Percentiles rank a stretch among this genome's conserved stretches.
Conservation (phyloP, 441 rosid genomes). For the Populus trichocarpa region DNA sequence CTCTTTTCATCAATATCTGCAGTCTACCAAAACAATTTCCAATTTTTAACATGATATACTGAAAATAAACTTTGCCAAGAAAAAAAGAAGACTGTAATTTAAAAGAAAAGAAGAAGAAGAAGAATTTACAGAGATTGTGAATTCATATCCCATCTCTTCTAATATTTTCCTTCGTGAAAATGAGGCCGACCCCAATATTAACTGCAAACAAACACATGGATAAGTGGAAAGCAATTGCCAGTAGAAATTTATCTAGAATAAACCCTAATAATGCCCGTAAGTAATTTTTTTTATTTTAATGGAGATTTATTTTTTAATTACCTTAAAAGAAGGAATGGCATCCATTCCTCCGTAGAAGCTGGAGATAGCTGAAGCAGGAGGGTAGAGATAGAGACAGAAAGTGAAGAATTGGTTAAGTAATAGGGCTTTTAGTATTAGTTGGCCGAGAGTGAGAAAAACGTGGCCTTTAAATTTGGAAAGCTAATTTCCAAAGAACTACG, state of each 20-base stretch:
- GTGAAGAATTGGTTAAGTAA: background rate
- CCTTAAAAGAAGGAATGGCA: conserved; percentile 40
- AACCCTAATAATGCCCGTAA: no score
- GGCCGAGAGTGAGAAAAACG: no score
- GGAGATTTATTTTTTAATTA: conserved; percentile 1
- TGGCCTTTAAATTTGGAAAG: no score
- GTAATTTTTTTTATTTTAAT: background rate
- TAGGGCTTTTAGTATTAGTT: no score
- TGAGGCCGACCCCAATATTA: conserved; percentile 88
- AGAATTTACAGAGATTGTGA: conserved; percentile 54
- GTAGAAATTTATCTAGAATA: no score
- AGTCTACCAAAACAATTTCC: conserved; percentile 30
- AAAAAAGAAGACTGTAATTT: background rate
- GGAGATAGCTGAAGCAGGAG: background rate
- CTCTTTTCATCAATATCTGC: conserved; percentile 91
- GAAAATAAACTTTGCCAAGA: background rate
- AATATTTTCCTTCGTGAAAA: conserved; percentile 59
- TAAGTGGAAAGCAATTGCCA: no score
- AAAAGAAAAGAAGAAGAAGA: background rate
- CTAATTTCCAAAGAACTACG: no score
- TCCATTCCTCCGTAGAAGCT: conserved; percentile 34
- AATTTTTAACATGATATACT: background rate
- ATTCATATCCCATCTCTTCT: conserved; percentile 85
- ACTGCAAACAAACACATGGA: conserved; percentile 31
- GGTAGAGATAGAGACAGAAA: background rate